Evolutionary conservation across 1,284 basidiomycete species (phyloP), one percentile per base, ranked within the genome.

Genomic region (Leccinum brunneo-olivaceum): DNA sequence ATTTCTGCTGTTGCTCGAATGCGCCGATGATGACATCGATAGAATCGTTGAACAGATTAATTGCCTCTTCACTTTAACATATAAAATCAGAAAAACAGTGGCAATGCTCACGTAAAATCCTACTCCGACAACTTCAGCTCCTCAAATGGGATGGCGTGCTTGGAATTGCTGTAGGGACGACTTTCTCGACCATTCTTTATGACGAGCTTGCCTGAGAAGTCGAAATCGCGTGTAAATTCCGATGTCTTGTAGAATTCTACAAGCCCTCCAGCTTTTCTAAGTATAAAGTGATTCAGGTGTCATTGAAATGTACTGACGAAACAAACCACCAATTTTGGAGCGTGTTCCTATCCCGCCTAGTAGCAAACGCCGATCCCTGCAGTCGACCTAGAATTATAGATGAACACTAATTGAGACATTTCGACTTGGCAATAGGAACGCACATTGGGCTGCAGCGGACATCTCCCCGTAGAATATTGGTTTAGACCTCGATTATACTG

Each of bases 1-100:
- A 39, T 23, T 44, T 45, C 8, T 44, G 45, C 45, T 69, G 69
- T 8, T 55, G 47, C 23, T 61, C 47, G 12, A 74, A 55, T 5
- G 66, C 64, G 3, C 53, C 21, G 11, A 45, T 45, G 27, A 48
- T 41, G 6, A 60, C 58, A 23, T 49, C 25, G 1, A 53, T 6
- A 2, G 48, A 70, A 64, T 69, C 71, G 20, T 53, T 39, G 12
- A 75, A 50, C 35, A 76, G 49, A 41, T 73, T 73, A 1, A 70
- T 68, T 0, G 65, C 67, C 36, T 67, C 70, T 53, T 73, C 67
- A 2, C 53, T 54, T n/a, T 36, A 72, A 68, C 16, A 57, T 54
- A 11, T 58, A 46, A 0, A 12, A 25, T 41, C 1, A 41, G 34
- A 14, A 0, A 3, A 56, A 47, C 18, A 69, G 63, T 7, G 14